phyloP scores from a whole-genome alignment of 208 protist genomes.

The Leishmania gerbilli region DNA sequence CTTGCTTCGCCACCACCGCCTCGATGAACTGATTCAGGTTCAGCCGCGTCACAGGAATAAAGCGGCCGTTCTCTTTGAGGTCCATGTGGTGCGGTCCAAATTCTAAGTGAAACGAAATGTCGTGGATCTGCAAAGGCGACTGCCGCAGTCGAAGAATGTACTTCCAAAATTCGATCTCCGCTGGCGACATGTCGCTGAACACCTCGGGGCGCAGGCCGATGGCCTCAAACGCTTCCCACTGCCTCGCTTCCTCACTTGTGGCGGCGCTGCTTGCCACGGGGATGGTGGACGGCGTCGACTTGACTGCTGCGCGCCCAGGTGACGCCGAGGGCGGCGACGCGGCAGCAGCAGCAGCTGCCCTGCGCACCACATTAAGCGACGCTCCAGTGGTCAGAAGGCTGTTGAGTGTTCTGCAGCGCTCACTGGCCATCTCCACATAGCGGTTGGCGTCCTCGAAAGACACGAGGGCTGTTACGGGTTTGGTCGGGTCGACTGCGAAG shows the following conservation, averaged over 20 bases:
- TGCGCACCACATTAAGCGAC: conserved; percentile 21
- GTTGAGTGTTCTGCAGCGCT: conserved; percentile 29
- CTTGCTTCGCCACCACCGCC: conserved; percentile 22
- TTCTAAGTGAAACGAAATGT: conserved; percentile 34
- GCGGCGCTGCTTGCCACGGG: neutral
- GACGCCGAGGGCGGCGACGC: neutral
- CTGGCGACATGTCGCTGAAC: conserved; percentile 27
- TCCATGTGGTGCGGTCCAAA: conserved; percentile 24
- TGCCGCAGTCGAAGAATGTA: conserved; percentile 26
- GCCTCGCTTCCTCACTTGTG: neutral
- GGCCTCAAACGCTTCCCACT: conserved; percentile 17
- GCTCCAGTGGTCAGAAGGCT: conserved; percentile 31
- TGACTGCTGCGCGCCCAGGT: neutral
- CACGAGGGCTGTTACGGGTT: conserved; percentile 24
- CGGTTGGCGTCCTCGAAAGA: conserved; percentile 34
- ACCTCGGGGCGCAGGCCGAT: conserved; percentile 31
- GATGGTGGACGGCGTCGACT: conserved; percentile 3
- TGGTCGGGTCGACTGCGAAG: conserved; percentile 35
- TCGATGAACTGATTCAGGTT: conserved; percentile 49
- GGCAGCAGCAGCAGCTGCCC: neutral
- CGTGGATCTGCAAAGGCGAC: conserved; percentile 22
- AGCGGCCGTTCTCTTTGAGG: conserved; percentile 35
- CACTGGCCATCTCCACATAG: conserved; percentile 35
- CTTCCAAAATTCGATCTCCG: conserved; percentile 33
- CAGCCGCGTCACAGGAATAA: conserved; percentile 32